phyloP scores from a whole-genome alignment of 2,329 filamentous ascomycete species.

The Blastomyces percursus region DNA sequence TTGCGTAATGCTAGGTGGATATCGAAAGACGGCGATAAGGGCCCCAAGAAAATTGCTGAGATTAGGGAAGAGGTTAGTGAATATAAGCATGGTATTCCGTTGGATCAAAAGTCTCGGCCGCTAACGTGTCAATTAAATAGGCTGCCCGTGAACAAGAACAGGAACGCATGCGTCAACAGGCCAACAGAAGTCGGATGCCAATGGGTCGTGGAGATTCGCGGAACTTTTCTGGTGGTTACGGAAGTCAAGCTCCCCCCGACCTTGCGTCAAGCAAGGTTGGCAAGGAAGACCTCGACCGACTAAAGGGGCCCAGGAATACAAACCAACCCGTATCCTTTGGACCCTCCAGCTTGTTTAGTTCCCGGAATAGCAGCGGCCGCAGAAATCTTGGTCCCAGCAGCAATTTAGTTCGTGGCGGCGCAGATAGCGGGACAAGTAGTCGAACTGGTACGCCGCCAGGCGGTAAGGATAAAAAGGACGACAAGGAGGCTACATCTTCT shows the following conservation, averaged over 20 bases:
- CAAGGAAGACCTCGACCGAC: constrained; percentile 79
- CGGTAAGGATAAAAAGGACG: constrained; percentile 49
- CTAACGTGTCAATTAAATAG: constrained; percentile 16
- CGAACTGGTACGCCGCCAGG: constrained; percentile 77
- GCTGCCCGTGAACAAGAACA: constrained; percentile 68
- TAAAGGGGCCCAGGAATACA: constrained; percentile 52
- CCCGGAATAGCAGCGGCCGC: constrained; percentile 76
- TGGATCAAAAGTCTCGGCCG: constrained; percentile 9
- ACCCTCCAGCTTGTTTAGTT: constrained; percentile 75
- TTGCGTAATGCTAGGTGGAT: constrained; percentile 66
- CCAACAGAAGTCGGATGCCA: constrained; percentile 52
- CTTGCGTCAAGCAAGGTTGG: constrained; percentile 69
- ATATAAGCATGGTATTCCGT: constrained; percentile 11
- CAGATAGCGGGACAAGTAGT: constrained; percentile 79
- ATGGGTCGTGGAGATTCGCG: constrained; percentile 73
- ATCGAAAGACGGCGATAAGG: constrained; percentile 84
- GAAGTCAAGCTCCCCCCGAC: constrained; percentile 55
- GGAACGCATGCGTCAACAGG: constrained; percentile 43
- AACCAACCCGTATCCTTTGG: constrained; percentile 58
- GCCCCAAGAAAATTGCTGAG: constrained; percentile 91
- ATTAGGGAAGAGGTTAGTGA: constrained; percentile 64
- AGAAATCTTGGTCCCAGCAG: constrained; percentile 63
- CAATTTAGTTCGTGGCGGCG: constrained; percentile 59
- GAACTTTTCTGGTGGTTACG: constrained; percentile 63
- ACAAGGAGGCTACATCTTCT: constrained; percentile 53